Percentiles rank a stretch among this genome's conserved stretches.
Evolutionary conservation across 1,284 basidiomycete species (phyloP).

Genomic region (Trametes pubescens): DNA sequence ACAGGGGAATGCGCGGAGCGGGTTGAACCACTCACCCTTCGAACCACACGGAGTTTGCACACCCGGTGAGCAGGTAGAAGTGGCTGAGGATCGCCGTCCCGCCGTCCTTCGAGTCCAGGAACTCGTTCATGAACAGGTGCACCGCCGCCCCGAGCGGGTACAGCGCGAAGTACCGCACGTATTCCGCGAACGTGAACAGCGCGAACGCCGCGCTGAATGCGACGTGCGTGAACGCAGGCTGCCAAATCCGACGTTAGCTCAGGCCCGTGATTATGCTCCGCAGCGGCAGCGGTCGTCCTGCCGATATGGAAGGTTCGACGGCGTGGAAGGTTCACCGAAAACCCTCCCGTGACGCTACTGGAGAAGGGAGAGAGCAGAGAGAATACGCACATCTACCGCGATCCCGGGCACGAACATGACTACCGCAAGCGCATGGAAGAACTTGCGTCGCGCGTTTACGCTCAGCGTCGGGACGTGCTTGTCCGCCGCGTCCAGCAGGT

Average conservation of each 20-base stretch:
- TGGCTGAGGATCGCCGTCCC: slow-evolving; percentile 98
- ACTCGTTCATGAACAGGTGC: slow-evolving; percentile 98
- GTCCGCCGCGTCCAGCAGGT: slow-evolving; percentile 86
- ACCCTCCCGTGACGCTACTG: too few species aligned
- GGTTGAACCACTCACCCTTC: slow-evolving; percentile 75
- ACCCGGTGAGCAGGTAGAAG: slow-evolving; percentile 96
- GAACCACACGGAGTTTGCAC: slow-evolving; percentile 93
- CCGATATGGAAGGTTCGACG: too few species aligned
- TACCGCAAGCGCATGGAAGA: slow-evolving; percentile 96
- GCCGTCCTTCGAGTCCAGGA: slow-evolving; percentile 93
- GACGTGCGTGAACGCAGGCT: slow-evolving; percentile 97
- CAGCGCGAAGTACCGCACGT: slow-evolving; percentile 97
- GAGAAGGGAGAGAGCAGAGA: too few species aligned
- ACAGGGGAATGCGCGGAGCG: background rate
- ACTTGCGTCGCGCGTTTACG: slow-evolving; percentile 96
- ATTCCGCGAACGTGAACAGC: slow-evolving; percentile 94
- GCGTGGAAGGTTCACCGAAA: too few species aligned
- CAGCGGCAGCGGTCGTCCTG: background rate
- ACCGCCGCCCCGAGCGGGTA: slow-evolving; percentile 95
- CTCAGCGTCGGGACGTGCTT: slow-evolving; percentile 90
- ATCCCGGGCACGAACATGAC: slow-evolving; percentile 97
- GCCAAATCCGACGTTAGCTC: slow-evolving; percentile 27
- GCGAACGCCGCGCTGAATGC: slow-evolving; percentile 95
- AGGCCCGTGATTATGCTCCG: background rate
- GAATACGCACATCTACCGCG: slow-evolving; percentile 82